Percentiles rank a stretch among this genome's conserved stretches.
Evolutionary conservation across 805 yeast genomes (phyloP).

Genomic region (Sugiyamaella americana): DNA sequence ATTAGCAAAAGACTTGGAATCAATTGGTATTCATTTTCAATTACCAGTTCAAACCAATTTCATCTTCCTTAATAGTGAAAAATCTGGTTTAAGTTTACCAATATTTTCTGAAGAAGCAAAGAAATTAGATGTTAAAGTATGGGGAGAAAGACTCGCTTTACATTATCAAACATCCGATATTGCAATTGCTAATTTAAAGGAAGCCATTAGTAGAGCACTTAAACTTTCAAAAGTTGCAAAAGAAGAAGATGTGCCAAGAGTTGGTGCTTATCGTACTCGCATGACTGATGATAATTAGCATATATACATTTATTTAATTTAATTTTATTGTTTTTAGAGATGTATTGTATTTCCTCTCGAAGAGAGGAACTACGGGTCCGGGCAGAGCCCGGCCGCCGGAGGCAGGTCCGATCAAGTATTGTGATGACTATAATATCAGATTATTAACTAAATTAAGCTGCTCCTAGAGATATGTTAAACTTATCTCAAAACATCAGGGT

Average conservation of each 20-base stretch:
- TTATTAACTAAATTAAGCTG: too few species aligned
- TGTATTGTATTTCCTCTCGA: too few species aligned
- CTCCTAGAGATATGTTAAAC: too few species aligned
- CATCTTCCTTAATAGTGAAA: conserved; percentile 67
- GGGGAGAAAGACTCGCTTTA: conserved; percentile 75
- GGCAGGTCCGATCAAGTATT: too few species aligned
- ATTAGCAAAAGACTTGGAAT: conserved; percentile 34
- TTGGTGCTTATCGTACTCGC: conserved; percentile 7
- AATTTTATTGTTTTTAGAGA: not conserved
- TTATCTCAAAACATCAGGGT: too few species aligned
- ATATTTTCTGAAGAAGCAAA: conserved; percentile 48
- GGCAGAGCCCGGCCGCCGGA: too few species aligned
- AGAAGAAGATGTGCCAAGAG: not conserved
- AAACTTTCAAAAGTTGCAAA: conserved; percentile 4
- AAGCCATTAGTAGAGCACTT: conserved; percentile 7
- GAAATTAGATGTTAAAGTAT: conserved; percentile 55
- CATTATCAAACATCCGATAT: conserved; percentile 60
- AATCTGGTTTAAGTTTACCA: conserved; percentile 51
- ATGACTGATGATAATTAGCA: conserved; percentile 1
- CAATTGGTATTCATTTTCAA: conserved; percentile 50
- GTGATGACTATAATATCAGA: too few species aligned
- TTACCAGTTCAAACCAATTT: conserved; percentile 82
- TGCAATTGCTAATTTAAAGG: conserved; percentile 39
- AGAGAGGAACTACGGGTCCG: too few species aligned
- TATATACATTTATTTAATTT: too few species aligned